Evolutionary conservation across 805 yeast species (phyloP).

Genomic region (Candida tibetensis): DNA sequence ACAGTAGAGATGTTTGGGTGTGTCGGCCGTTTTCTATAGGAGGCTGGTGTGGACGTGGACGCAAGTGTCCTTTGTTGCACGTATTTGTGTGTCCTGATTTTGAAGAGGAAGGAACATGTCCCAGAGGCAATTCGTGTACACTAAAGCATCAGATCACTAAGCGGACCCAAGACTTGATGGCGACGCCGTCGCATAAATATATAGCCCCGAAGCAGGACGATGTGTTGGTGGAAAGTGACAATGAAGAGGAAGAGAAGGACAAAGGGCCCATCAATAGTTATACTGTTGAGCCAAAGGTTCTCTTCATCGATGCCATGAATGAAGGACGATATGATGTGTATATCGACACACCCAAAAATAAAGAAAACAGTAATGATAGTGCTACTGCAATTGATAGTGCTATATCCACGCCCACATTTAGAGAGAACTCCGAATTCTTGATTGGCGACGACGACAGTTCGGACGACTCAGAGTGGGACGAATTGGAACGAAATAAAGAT

Average conservation of each 20-base stretch:
- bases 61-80: slow-evolving; percentile 55
- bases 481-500: slow-evolving; percentile 23
- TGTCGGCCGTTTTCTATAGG: slow-evolving; percentile 68
- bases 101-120: slow-evolving; percentile 59
- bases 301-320: slow-evolving; percentile 17
- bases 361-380: not conserved
- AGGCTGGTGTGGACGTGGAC: slow-evolving; percentile 68
- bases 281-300: slow-evolving; percentile 28
- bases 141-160: slow-evolving; percentile 44
- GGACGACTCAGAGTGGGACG: slow-evolving; percentile 15
- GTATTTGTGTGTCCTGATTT: slow-evolving; percentile 68
- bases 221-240: slow-evolving; percentile 20
- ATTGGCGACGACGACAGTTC: slow-evolving; percentile 14
- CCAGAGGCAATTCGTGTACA: slow-evolving; percentile 50
- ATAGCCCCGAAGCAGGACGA: slow-evolving; percentile 10
- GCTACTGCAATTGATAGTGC: not conserved
- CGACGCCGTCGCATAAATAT: slow-evolving; percentile 15
- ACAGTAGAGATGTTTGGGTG: slow-evolving; percentile 38
- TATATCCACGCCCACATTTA: slow-evolving; percentile 4
- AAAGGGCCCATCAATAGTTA: slow-evolving; percentile 26
- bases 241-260: slow-evolving; percentile 8
- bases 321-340: slow-evolving; percentile 24
- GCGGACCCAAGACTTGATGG: slow-evolving; percentile 26
- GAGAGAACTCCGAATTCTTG: slow-evolving; percentile 15
- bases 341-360: slow-evolving; percentile 15